Conservation (phyloP, 2,329 filamentous ascomycete species). For the Cercospora janseana region DNA sequence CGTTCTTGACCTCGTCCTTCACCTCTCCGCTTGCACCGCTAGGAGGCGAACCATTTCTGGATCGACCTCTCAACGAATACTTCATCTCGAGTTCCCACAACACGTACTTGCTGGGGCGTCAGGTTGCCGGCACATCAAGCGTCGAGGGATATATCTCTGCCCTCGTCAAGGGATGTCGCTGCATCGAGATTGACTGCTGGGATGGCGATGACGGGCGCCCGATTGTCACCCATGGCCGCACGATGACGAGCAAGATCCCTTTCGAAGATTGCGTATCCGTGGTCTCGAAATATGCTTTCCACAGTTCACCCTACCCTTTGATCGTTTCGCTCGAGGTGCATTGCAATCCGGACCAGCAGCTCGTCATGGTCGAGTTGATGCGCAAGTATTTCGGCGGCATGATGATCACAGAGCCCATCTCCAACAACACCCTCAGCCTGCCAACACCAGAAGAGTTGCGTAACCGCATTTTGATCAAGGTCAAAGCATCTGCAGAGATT, state of each 20-base stretch:
- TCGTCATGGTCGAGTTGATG: constrained; percentile 86
- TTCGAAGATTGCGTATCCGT: constrained; percentile 91
- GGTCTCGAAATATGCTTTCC: constrained; percentile 92
- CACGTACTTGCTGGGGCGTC: constrained; percentile 88
- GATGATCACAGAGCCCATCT: constrained; percentile 72
- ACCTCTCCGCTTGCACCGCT: constrained; percentile 29
- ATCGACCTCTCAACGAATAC: constrained; percentile 91
- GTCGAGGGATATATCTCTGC: constrained; percentile 93
- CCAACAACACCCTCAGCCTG: constrained; percentile 64
- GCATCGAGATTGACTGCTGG: constrained; percentile 98
- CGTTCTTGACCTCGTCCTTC: constrained; percentile 66
- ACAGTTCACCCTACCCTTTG: constrained; percentile 79
- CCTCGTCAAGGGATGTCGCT: constrained; percentile 83
- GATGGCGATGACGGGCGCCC: constrained; percentile 85
- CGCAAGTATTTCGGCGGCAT: constrained; percentile 76
- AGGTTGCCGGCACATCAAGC: constrained; percentile 85
- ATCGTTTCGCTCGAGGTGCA: constrained; percentile 96
- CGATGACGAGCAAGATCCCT: constrained; percentile 80
- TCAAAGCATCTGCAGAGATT: constrained; percentile 69
- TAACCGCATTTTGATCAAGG: constrained; percentile 85
- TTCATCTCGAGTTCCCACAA: constrained; percentile 99
- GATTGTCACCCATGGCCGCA: constrained; percentile 85
- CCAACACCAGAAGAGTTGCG: constrained; percentile 85
- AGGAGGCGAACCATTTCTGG: constrained; percentile 51
- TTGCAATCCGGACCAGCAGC: constrained; percentile 79